phyloP scores from a whole-genome alignment of 371 early-diverging fungal genomes.

The Apophysomyces variabilis region DNA sequence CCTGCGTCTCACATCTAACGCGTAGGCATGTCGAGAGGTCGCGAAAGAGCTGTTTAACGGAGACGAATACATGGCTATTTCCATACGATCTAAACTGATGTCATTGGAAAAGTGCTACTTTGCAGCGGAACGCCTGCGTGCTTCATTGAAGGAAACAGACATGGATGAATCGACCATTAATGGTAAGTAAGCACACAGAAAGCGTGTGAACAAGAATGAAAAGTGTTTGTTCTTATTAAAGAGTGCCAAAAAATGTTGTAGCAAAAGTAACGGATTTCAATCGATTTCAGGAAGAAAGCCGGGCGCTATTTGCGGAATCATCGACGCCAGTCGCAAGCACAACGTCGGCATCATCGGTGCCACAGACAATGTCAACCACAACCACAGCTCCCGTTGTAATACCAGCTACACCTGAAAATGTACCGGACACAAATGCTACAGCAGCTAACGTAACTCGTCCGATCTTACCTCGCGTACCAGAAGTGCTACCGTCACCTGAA shows the following conservation, averaged over 20 bases:
- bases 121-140: background rate
- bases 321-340: background rate
- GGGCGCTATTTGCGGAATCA: background rate
- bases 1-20: background rate
- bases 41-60: conserved; percentile 4
- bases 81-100: conserved; percentile 2
- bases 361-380: background rate
- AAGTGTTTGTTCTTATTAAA: too few relatives aligned
- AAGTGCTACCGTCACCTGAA: background rate
- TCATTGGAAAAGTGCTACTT: background rate
- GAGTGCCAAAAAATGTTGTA: background rate
- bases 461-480: background rate
- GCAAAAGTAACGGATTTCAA: conserved; percentile 2
- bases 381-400: background rate
- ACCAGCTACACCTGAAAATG: background rate
- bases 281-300: conserved; percentile 5
- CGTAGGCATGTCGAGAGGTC: background rate
- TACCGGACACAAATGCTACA: background rate
- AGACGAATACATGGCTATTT: conserved; percentile 8
- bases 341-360: background rate
- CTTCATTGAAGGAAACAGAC: background rate
- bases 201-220: background rate
- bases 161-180: background rate
- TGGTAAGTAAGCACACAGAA: background rate
- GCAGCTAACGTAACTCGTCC: background rate